A percentile compares a stretch with the other conserved stretches of the same genome.
Evolutionary conservation across 768 basidiomycete genomes (phyloP).

Genomic region (Lentinula sp.): DNA sequence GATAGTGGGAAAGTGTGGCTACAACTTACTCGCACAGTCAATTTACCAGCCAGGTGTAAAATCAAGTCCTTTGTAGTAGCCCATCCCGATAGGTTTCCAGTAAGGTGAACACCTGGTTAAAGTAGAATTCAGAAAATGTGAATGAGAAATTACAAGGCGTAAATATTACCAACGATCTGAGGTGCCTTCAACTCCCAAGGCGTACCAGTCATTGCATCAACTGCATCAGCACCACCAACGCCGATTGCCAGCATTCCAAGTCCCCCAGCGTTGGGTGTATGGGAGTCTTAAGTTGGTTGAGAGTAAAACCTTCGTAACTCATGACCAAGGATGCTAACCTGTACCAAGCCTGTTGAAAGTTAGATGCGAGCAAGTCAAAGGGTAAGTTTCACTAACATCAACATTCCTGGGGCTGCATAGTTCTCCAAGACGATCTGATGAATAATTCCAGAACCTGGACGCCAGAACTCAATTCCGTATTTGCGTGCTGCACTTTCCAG

Average conservation of each 20-base stretch:
- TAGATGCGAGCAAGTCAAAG: constrained; percentile 8
- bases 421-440: constrained; percentile 99
- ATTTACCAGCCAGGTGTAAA: constrained; percentile 86
- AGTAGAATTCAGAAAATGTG: neutral
- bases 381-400: constrained; percentile 52
- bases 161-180: constrained; percentile 60
- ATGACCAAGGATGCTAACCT: constrained; percentile 33
- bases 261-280: constrained; percentile 97
- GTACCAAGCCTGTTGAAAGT: constrained; percentile 62
- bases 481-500: constrained; percentile 86
- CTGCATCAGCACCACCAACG: constrained; percentile 98
- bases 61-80: constrained; percentile 95
- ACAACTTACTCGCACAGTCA: constrained; percentile 81
- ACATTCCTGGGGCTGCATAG: constrained; percentile 91
- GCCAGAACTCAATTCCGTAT: constrained; percentile 98
- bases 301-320: neutral
- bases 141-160: neutral
- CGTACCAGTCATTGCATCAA: constrained; percentile 96
- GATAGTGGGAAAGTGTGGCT: neutral
- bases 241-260: constrained; percentile 96
- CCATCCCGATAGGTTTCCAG: constrained; percentile 86
- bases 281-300: constrained; percentile 58
- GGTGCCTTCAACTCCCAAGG: constrained; percentile 98
- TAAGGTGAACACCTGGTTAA: constrained; percentile 75
- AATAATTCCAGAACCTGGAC: constrained; percentile 92